These are phyloP conservation scores for Penicillium aurantiogriseum DNA, from an alignment of 2,329 filamentous ascomycete species.

Conservation along the genomic window DNA sequence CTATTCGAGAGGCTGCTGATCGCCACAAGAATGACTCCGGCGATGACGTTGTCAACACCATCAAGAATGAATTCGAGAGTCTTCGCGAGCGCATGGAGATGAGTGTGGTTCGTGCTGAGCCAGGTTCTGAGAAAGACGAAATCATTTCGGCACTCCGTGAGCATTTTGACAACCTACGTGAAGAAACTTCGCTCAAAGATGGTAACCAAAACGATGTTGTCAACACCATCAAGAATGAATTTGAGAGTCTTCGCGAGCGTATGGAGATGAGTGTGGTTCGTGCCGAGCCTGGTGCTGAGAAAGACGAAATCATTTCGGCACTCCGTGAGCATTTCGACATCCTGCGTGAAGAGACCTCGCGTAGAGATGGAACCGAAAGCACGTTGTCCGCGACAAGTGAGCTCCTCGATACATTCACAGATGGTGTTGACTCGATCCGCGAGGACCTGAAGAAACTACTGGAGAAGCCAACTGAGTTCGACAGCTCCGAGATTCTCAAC, in stretches of 20 bases:
- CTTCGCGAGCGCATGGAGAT: slow-evolving; percentile 52
- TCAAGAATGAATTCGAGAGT: slow-evolving; percentile 62
- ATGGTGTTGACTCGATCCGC: slow-evolving; percentile 72
- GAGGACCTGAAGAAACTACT: slow-evolving; percentile 71
- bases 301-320: slow-evolving; percentile 69
- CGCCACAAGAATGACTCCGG: slow-evolving; percentile 36
- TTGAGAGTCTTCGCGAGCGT: slow-evolving; percentile 58
- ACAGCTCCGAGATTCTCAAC: slow-evolving; percentile 85
- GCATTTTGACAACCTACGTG: slow-evolving; percentile 39
- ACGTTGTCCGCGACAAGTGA: slow-evolving; percentile 56
- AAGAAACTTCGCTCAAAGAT: slow-evolving; percentile 54
- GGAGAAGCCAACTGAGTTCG: slow-evolving; percentile 78
- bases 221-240: slow-evolving; percentile 56
- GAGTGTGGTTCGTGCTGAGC: slow-evolving; percentile 38
- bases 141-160: slow-evolving; percentile 69
- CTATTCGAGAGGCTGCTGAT: slow-evolving; percentile 52
- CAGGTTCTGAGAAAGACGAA: slow-evolving; percentile 58
- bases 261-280: slow-evolving; percentile 32
- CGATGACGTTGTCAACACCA: slow-evolving; percentile 39
- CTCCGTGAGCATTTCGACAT: slow-evolving; percentile 53
- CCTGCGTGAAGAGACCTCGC: slow-evolving; percentile 52
- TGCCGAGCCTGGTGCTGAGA: slow-evolving; percentile 48
- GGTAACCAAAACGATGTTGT: slow-evolving; percentile 51
- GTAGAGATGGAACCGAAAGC: slow-evolving; percentile 55
- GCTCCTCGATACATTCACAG: slow-evolving; percentile 61